Conservation (phyloP, 768 basidiomycete species). For the Kwoniella heveanensis region DNA sequence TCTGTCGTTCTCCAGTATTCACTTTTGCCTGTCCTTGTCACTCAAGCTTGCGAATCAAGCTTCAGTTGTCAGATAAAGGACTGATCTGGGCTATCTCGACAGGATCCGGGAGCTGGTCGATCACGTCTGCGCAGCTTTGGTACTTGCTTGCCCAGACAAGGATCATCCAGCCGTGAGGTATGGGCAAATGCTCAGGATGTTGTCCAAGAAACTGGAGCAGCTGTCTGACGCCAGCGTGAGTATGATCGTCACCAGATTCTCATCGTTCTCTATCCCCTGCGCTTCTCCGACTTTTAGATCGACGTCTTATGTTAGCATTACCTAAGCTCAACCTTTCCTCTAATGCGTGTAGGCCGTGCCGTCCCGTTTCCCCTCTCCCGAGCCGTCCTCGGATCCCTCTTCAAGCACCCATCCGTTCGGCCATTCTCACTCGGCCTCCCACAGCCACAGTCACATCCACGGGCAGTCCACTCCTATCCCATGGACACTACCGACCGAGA, state of each 20-base stretch:
- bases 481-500: constrained; percentile 22
- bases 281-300: too few relatives aligned
- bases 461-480: constrained; percentile 13
- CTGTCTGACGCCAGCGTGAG: constrained; percentile 47
- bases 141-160: constrained; percentile 42
- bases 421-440: background rate
- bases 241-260: constrained; percentile 8
- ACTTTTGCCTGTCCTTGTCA: too few relatives aligned
- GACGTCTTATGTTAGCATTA: too few relatives aligned
- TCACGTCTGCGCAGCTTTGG: constrained; percentile 43
- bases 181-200: constrained; percentile 47
- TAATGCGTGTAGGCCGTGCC: constrained; percentile 48
- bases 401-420: constrained; percentile 2
- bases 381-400: constrained; percentile 18
- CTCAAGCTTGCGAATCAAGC: too few relatives aligned
- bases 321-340: too few relatives aligned
- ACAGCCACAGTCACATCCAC: background rate
- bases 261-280: background rate
- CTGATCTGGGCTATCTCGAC: constrained; percentile 7
- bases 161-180: constrained; percentile 51
- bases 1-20: background rate
- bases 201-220: constrained; percentile 47
- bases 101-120: constrained; percentile 50
- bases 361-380: constrained; percentile 38
- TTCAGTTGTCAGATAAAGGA: too few relatives aligned